These are phyloP conservation scores for Nitzschia palea DNA, from an alignment of 108 stramenopile species.

Conservation along the genomic window DNA sequence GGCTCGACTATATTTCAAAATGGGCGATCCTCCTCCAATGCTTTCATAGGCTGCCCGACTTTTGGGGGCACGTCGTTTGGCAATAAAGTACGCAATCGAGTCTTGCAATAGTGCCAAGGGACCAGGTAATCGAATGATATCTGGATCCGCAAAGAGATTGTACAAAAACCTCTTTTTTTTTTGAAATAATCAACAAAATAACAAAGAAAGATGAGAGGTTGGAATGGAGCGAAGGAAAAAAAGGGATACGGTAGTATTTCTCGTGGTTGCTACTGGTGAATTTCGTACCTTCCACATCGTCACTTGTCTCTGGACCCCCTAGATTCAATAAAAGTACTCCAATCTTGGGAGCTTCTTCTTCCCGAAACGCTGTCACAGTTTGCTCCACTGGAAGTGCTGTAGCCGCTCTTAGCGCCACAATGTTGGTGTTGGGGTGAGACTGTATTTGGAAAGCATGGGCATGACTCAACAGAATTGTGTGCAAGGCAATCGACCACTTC, in stretches of 20 bases:
- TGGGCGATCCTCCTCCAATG: conserved; percentile 97
- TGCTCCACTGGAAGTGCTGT: not conserved
- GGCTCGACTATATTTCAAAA: conserved; percentile 86
- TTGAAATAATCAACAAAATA: too few species aligned
- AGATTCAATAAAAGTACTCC: conserved; percentile 94
- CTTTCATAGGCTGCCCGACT: conserved; percentile 90
- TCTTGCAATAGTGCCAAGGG: conserved; percentile 79
- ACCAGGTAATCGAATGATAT: conserved; percentile 94
- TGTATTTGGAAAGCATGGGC: not conserved
- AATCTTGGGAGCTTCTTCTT: conserved; percentile 49
- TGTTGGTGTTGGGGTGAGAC: not conserved
- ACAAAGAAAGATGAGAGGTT: too few species aligned
- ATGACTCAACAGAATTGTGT: too few species aligned
- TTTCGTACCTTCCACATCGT: conserved; percentile 88
- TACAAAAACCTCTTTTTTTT: conserved; percentile 93
- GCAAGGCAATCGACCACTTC: too few species aligned
- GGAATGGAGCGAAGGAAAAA: too few species aligned
- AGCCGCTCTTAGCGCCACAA: not conserved
- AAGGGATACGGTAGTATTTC: not conserved
- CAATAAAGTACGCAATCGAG: conserved; percentile 79
- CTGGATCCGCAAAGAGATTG: conserved; percentile 98
- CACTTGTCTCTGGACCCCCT: conserved; percentile 91
- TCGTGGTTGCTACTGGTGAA: not conserved
- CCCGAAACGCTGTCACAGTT: not conserved
- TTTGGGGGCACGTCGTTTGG: conserved; percentile 92